A percentile compares a stretch with the other conserved stretches of the same genome.
Evolutionary conservation across 805 yeast genomes (phyloP).

Genomic region (Barnettozyma californica): DNA sequence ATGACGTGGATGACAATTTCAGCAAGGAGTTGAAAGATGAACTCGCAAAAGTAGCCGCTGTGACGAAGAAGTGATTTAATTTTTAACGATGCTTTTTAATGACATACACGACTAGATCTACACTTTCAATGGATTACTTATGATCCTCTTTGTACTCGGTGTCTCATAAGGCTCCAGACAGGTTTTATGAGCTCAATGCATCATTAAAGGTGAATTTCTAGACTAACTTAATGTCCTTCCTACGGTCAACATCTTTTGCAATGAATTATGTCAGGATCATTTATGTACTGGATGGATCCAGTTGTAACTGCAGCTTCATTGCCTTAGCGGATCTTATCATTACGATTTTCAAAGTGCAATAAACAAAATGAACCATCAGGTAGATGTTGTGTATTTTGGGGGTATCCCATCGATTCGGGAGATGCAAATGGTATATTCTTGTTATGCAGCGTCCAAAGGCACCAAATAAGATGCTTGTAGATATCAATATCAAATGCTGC

Average conservation of each 20-base stretch:
- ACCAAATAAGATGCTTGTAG: no score
- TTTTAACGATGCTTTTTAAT: neutral
- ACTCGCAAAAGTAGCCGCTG: constrained; percentile 21
- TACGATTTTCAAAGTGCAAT: constrained; percentile 43
- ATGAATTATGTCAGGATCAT: no score
- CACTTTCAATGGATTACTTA: no score
- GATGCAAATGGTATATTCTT: no score
- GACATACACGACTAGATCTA: neutral
- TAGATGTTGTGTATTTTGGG: constrained; percentile 35
- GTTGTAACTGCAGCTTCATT: constrained; percentile 36
- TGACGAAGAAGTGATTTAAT: constrained; percentile 9
- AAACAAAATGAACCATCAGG: constrained; percentile 52
- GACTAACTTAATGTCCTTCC: no score
- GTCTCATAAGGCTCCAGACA: no score
- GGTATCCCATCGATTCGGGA: constrained; percentile 22
- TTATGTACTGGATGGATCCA: constrained; percentile 33
- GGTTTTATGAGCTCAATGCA: no score
- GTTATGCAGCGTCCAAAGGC: no score
- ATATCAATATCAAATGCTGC: no score
- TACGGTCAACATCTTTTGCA: no score
- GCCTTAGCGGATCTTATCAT: constrained; percentile 33
- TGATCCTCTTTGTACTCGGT: no score
- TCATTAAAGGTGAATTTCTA: no score
- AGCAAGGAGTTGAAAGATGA: constrained; percentile 56
- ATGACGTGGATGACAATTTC: constrained; percentile 88